Evolutionary conservation across 768 basidiomycete genomes (phyloP).

Genomic region (Tylopilus subfusipes): DNA sequence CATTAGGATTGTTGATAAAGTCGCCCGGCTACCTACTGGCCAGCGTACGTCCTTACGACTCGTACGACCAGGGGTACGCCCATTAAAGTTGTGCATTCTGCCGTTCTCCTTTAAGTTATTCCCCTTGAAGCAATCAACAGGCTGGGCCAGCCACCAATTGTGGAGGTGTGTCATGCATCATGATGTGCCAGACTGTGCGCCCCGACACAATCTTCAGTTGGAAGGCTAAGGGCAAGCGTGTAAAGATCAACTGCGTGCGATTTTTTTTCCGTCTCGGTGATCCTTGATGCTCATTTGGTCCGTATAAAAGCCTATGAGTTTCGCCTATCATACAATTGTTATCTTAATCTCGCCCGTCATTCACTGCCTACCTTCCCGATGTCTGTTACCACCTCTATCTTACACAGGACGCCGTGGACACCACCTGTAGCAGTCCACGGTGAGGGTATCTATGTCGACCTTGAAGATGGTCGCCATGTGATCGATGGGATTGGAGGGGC

Average conservation of each 20-base stretch:
- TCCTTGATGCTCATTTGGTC: neutral
- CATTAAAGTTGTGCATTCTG: too few relatives aligned
- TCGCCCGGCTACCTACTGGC: too few relatives aligned
- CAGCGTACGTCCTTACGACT: too few relatives aligned
- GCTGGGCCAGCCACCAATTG: neutral
- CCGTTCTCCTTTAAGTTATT: neutral
- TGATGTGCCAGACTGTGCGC: too few relatives aligned
- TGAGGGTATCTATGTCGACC: slow-evolving; percentile 66
- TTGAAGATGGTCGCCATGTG: slow-evolving; percentile 64
- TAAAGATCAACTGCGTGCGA: neutral
- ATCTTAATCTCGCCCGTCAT: neutral
- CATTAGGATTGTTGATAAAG: too few relatives aligned
- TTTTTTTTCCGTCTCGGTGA: neutral
- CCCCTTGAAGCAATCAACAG: neutral
- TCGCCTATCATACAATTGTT: neutral
- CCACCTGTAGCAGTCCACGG: slow-evolving; percentile 66
- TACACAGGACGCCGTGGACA: slow-evolving; percentile 70
- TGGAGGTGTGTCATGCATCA: too few relatives aligned
- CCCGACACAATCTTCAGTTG: too few relatives aligned
- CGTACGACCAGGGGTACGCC: too few relatives aligned
- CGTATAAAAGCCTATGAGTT: neutral
- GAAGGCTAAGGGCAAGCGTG: neutral
- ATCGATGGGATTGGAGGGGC: slow-evolving; percentile 86
- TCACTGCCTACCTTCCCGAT: slow-evolving; percentile 7
- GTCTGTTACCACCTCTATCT: slow-evolving; percentile 36